phyloP scores from a whole-genome alignment of 768 basidiomycete genomes.

The Filobasidium floriforme region DNA sequence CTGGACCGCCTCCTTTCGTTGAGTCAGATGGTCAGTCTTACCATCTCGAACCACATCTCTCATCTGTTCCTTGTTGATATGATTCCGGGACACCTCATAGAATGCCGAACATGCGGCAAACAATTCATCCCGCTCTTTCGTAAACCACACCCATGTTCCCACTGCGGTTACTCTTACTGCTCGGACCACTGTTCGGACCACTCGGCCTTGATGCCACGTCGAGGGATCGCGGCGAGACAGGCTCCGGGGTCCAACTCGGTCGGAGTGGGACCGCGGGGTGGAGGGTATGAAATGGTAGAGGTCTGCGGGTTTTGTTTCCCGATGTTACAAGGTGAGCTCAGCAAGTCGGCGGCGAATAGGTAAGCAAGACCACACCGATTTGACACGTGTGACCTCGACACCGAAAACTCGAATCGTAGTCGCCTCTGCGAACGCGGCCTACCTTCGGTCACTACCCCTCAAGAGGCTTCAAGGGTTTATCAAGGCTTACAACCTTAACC shows the following conservation, averaged over 20 bases:
- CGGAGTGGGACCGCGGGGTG: slow-evolving; percentile 16
- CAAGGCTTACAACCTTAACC: slow-evolving; percentile 35
- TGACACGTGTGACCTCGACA: too few relatives aligned
- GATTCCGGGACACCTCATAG: slow-evolving; percentile 13
- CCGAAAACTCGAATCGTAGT: slow-evolving; percentile 29
- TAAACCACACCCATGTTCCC: slow-evolving; percentile 37
- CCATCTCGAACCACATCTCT: too few relatives aligned
- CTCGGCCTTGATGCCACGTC: slow-evolving; percentile 43
- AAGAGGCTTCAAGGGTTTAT: slow-evolving; percentile 43
- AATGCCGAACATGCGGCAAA: slow-evolving; percentile 42
- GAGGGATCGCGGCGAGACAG: slow-evolving; percentile 12
- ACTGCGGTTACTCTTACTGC: slow-evolving; percentile 44
- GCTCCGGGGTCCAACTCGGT: slow-evolving; percentile 22
- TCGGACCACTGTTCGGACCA: slow-evolving; percentile 33
- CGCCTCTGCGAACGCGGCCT: slow-evolving; percentile 32
- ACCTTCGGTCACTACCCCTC: slow-evolving; percentile 36
- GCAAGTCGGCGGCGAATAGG: too few relatives aligned
- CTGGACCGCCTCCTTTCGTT: slow-evolving; percentile 36
- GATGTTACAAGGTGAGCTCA: slow-evolving; percentile 40
- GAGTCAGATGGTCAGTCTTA: slow-evolving; percentile 39
- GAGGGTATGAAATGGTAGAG: slow-evolving; percentile 42
- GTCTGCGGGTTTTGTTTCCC: slow-evolving; percentile 39
- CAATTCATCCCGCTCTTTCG: slow-evolving; percentile 40
- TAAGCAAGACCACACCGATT: too few relatives aligned
- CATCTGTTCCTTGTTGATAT: too few relatives aligned